Evolutionary conservation across 768 basidiomycete species (phyloP), one percentile per base, ranked within the genome.

Genomic region (Suillus plorans): DNA sequence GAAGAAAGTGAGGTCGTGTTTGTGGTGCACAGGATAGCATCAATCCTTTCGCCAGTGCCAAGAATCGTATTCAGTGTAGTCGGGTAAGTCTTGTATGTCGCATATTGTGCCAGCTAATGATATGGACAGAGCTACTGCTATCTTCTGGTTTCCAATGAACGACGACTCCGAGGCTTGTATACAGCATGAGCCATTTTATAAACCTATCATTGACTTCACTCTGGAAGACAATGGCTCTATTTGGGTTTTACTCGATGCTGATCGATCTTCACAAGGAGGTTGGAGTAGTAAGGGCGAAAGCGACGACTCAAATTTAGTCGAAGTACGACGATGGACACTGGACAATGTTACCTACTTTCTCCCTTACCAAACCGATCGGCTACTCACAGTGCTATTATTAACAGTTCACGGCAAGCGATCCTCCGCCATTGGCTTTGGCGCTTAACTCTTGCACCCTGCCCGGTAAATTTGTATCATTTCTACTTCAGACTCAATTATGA

Each of bases 1-100:
- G 71, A 71, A 31, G 60, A 66, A 25, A 78, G 80, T 18, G 76
- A 76, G 37, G 63, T 67, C 0, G 79, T 89, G 0, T 79, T 93
- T 34, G 89, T 86, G 20, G 77, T 93, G 12, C 80, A 78, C 41
- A 84, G 80, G 66, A 86, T 94, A 56, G 78, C 74, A 34, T 85
- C 86, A 6, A 69, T 85, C 8, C 64, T 79, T 8, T 74, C 79
- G 4, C 75, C 9, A 73, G 70, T 5, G 75, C 77, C 14, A 74
- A 72, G 5, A 76, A 68, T 92, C 16, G 65, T 93, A 6, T 94
- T 94, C 72, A 89, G 80, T 64, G 90, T 82, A 6, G 81, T 91
- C 61, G 92, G 93, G 93, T 94, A 69, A 55, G 88, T 77, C 13
- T 31, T 39, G 22, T 52, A 39, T 41, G 9, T 16, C 50, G 10